Base-by-base conservation (phyloP, 352 stramenopile genomes). In the Discostella stelligera region DNA sequence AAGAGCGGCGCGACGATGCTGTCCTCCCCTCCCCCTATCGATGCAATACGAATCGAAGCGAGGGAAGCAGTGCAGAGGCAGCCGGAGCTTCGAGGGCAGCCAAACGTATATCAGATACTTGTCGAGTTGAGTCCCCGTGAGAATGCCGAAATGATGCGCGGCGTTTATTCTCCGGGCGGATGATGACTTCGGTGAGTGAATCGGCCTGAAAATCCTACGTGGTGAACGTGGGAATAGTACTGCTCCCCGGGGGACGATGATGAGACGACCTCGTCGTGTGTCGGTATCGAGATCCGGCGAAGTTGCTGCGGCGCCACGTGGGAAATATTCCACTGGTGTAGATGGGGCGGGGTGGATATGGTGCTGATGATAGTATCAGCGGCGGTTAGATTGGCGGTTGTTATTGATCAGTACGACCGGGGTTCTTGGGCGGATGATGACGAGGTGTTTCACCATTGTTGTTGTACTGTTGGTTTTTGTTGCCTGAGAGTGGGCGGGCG, bases 331-430 rank as follows among this genome's bases (percentile, higher is more conserved):
- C 18, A 20, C 16, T 13, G 59, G 59, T 21, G 41, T 13, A 9
- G 8, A 66, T 46, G 23, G 41, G 41, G 10, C n/a, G 23, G 37
- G 58, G 18, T 66, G 59, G 21, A 66, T 50, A 41, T 16, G 10
- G 55, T 37, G 30, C 20, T 30, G 37, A 27, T 18, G 21, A 10
- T 11, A 41, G 18, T 41, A 20, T 37, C 49, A 13, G 23, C 30
- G 59, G 20, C 25, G 59, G 59, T 18, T 66, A 66, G 49, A 55
- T 66, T 66, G 58, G 18, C 27, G 58, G n/a, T 41, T 14, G 41
- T 37, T 27, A 41, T 3, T 3, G 32, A 3, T 41, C 32, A 41
- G 32, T 41, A 41, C 32, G 32, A 41, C 9, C 32, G 32, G 32
- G 32, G 32, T 41, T 41, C 32, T n/a, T 3, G 32, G 32, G 32